Conservation (phyloP, 164 flowering plant genomes). For the Platanus orientalis region DNA sequence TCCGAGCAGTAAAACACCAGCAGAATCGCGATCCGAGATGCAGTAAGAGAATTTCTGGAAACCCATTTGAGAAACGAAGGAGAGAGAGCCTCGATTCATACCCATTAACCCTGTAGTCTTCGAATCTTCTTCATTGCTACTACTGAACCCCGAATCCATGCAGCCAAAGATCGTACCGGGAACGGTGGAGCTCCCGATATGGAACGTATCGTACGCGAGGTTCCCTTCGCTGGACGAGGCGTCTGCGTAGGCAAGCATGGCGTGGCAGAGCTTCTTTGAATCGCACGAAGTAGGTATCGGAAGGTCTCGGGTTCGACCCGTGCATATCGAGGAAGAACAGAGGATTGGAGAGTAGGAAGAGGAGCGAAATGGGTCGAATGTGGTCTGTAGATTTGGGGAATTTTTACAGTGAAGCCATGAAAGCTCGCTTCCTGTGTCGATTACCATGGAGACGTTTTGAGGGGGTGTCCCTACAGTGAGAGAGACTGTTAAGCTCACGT, state of each 20-base stretch:
- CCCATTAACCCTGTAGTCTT: slow-evolving; percentile 65
- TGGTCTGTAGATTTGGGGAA: slow-evolving; percentile 16
- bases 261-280: slow-evolving; percentile 59
- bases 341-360: slow-evolving; percentile 47
- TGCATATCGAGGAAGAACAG: slow-evolving; percentile 59
- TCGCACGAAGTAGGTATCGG: slow-evolving; percentile 64
- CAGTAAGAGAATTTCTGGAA: slow-evolving; percentile 73
- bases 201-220: slow-evolving; percentile 64
- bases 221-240: slow-evolving; percentile 62
- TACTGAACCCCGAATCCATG: slow-evolving; percentile 46
- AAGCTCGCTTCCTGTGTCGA: slow-evolving; percentile 93
- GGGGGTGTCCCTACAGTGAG: slow-evolving; percentile 78
- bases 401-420: slow-evolving; percentile 71
- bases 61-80: slow-evolving; percentile 64
- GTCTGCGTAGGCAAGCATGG: slow-evolving; percentile 69
- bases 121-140: slow-evolving; percentile 45
- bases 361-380: slow-evolving; percentile 51
- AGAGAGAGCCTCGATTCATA: slow-evolving; percentile 80
- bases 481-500: slow-evolving; percentile 56
- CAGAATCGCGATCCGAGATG: slow-evolving; percentile 50
- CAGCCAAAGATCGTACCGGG: slow-evolving; percentile 63
- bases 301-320: slow-evolving; percentile 50
- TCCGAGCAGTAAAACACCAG: slow-evolving; percentile 65
- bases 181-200: slow-evolving; percentile 24
- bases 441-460: slow-evolving; percentile 63